Base-by-base conservation (phyloP, 176 grass and related monocot genomes). In the Canna indica region DNA sequence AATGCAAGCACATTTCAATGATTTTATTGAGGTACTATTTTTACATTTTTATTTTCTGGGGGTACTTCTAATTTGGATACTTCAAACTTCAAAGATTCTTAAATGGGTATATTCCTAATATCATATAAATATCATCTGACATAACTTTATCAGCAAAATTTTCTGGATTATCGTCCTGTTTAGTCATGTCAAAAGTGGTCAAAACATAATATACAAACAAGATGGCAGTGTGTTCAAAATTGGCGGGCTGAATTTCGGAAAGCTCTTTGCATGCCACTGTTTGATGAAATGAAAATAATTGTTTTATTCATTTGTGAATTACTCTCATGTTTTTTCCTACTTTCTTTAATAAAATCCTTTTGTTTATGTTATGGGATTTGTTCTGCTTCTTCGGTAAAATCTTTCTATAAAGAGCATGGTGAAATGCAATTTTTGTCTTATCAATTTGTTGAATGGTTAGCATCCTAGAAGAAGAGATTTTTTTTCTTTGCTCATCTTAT, bases 1-100 rank as follows among this genome's bases (percentile, higher is more conserved):
- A 90, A 97, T 81, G 82, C 94, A 97, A 90, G 59, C 39, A 33
- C 88, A 97, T 64, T 92, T 92, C 41, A 97, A 92, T 87, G 75
- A 90, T 79, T 92, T 83, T 67, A 79, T 97, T 31, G 89, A 87
- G 86, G 86, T 92, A 90, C 18, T 69, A 32, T 61, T 75, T 26
- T 47, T 47, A 56, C 28, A 41, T 36, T 34, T 39, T 63, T 71
- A 75, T 77, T n/a, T n/a, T n/a, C n/a, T n/a, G n/a, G n/a, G n/a
- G n/a, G 42, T 47, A 15, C 36, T 30, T 73, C 39, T 73, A 38
- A 33, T 34, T 4, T 30, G 68, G 4, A 30, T 36, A 53, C 8
- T 71, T 33, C 22, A n/a, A n/a, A n/a, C 14, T 0, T n/a, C n/a
- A n/a, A n/a, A 30, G 12, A 0, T 28, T 59, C 27, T 27, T 59